These are phyloP conservation scores for Danielozyma ontarioensis DNA, from an alignment of 805 yeast genomes.

Conservation along the genomic window DNA sequence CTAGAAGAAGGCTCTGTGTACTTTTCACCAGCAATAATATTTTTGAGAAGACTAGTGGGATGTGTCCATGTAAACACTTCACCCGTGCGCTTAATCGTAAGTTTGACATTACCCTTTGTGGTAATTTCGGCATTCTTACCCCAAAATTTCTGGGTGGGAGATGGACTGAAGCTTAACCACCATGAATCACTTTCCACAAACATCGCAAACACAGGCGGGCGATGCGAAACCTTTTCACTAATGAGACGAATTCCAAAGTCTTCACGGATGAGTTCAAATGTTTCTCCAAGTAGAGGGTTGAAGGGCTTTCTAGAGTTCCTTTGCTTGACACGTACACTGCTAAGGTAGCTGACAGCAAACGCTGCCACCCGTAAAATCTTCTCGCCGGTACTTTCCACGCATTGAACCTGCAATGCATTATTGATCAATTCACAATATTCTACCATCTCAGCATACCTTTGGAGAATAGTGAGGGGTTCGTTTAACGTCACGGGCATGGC, in stretches of 20 bases:
- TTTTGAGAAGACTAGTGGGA: slow-evolving; percentile 79
- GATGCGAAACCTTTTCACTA: slow-evolving; percentile 82
- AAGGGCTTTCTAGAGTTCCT: slow-evolving; percentile 86
- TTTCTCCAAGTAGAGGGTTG: slow-evolving; percentile 91
- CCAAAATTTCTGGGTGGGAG: slow-evolving; percentile 88
- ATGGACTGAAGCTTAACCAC: slow-evolving; percentile 59
- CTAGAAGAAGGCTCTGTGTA: slow-evolving; percentile 81
- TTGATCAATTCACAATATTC: slow-evolving; percentile 71
- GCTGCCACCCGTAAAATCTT: slow-evolving; percentile 65
- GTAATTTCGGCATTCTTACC: slow-evolving; percentile 86
- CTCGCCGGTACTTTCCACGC: slow-evolving; percentile 45
- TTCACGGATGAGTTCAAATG: slow-evolving; percentile 83
- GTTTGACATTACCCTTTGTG: slow-evolving; percentile 63
- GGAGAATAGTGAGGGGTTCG: slow-evolving; percentile 84
- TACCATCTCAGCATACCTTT: slow-evolving; percentile 70
- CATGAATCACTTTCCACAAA: slow-evolving; percentile 70
- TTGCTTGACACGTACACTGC: slow-evolving; percentile 67
- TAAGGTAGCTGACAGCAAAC: slow-evolving; percentile 73
- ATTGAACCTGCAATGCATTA: slow-evolving; percentile 46
- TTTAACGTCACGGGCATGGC: slow-evolving; percentile 94
- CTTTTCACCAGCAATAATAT: slow-evolving; percentile 91
- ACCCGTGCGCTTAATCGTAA: slow-evolving; percentile 54
- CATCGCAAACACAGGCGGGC: slow-evolving; percentile 81
- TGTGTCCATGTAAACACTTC: slow-evolving; percentile 77
- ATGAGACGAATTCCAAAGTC: slow-evolving; percentile 70